Evolutionary conservation across 306 rosid species (phyloP).

Genomic region (Pterocarpus santalinus): DNA sequence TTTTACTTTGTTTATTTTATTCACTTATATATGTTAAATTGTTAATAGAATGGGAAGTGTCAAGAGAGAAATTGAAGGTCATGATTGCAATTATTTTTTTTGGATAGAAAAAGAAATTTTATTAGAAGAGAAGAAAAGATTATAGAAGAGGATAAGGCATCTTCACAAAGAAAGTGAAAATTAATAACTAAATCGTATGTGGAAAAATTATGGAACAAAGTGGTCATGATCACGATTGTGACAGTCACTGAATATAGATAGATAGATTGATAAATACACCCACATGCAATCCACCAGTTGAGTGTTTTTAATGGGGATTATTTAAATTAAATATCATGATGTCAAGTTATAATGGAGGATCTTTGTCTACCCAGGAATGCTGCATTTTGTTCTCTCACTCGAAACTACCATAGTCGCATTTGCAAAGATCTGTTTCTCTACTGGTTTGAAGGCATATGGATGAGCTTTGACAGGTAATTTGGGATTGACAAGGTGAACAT

Average conservation of each 20-base stretch:
- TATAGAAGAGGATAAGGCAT: no score
- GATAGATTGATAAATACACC: not conserved
- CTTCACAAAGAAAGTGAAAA: no score
- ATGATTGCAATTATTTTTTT: no score
- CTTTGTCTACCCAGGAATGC: conserved; percentile 74
- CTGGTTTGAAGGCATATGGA: conserved; percentile 86
- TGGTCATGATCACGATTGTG: not conserved
- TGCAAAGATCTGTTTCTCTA: conserved; percentile 71
- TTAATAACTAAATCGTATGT: no score
- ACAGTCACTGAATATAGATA: not conserved
- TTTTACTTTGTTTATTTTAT: not conserved
- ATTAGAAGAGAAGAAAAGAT: not conserved
- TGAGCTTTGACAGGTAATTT: conserved; percentile 81
- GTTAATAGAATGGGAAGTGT: not conserved
- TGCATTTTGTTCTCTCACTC: conserved; percentile 75
- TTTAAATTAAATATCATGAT: conserved; percentile 32
- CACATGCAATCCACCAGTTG: not conserved
- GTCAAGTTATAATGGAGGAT: conserved; percentile 40
- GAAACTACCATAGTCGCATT: conserved; percentile 64
- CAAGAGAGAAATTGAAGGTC: not conserved
- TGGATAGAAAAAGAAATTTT: no score
- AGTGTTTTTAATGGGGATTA: conserved; percentile 8
- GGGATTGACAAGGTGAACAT: conserved; percentile 15
- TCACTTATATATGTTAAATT: not conserved
- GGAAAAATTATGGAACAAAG: no score